Conservation (phyloP, 495 filamentous ascomycete genomes). For the Aspergillus bridgeri region DNA sequence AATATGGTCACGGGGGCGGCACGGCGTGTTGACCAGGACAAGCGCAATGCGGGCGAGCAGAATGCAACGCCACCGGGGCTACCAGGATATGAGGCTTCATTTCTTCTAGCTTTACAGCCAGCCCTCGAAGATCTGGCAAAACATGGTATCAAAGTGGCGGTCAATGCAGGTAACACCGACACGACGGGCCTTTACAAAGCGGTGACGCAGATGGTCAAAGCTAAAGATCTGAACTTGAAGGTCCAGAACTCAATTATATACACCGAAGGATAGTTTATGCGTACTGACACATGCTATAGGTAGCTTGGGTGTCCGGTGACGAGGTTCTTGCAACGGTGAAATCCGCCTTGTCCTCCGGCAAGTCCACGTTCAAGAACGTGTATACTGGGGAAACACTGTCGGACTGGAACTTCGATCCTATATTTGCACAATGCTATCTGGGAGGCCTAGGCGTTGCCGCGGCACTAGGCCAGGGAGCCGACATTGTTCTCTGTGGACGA, state of each 20-base stretch:
- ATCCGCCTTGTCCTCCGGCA: constrained; percentile 30
- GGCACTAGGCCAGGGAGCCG: constrained; percentile 48
- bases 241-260: constrained; percentile 11
- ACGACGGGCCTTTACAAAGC: constrained; percentile 45
- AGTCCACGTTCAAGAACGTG: constrained; percentile 46
- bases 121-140: constrained; percentile 49
- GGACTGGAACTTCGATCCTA: constrained; percentile 51
- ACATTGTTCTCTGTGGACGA: constrained; percentile 57
- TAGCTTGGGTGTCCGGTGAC: constrained; percentile 53
- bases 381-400: constrained; percentile 47
- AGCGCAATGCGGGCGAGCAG: neutral
- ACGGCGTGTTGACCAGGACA: constrained; percentile 35
- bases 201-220: constrained; percentile 41
- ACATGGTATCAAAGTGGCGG: constrained; percentile 52
- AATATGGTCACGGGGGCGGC: constrained; percentile 49
- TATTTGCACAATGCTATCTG: constrained; percentile 53
- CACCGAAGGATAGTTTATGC: neutral
- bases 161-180: constrained; percentile 56
- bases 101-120: constrained; percentile 51
- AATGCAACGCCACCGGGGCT: constrained; percentile 4
- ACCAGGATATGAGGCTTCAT: constrained; percentile 50
- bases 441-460: constrained; percentile 49
- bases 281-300: constrained; percentile 6
- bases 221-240: constrained; percentile 44
- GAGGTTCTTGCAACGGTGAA: constrained; percentile 47